Percentiles rank a stretch among this genome's conserved stretches.
Evolutionary conservation across 495 filamentous ascomycete genomes (phyloP).

Genomic region (Penicillium maclennaniae): DNA sequence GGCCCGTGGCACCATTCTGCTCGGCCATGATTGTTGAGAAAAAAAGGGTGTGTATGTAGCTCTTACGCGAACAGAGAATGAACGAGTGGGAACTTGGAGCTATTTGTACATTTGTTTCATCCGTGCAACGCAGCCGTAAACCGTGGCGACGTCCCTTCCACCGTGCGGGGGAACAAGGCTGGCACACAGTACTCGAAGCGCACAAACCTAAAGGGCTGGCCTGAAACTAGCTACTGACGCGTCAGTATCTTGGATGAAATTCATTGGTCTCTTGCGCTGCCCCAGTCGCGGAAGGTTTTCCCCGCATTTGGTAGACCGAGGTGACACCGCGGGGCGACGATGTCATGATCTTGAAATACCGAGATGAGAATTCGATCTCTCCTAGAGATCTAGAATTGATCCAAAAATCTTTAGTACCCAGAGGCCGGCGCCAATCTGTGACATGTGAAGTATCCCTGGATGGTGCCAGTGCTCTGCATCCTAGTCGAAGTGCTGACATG

Average conservation of each 20-base stretch:
- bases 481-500: background rate
- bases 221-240: background rate
- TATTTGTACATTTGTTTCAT: background rate
- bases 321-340: background rate
- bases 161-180: background rate
- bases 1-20: background rate
- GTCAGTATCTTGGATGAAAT: background rate
- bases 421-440: no score
- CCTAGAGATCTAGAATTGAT: no score
- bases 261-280: background rate
- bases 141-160: background rate
- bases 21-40: background rate
- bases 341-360: background rate
- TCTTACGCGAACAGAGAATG: background rate
- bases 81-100: background rate
- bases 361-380: no score
- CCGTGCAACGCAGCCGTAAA: background rate
- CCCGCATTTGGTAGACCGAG: background rate
- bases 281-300: background rate
- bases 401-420: no score
- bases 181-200: no score
- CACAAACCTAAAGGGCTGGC: background rate
- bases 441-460: no score
- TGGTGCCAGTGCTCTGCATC: background rate
- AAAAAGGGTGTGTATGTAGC: background rate